Evolutionary conservation across 805 yeast genomes (phyloP).

Genomic region (Candida anglica): DNA sequence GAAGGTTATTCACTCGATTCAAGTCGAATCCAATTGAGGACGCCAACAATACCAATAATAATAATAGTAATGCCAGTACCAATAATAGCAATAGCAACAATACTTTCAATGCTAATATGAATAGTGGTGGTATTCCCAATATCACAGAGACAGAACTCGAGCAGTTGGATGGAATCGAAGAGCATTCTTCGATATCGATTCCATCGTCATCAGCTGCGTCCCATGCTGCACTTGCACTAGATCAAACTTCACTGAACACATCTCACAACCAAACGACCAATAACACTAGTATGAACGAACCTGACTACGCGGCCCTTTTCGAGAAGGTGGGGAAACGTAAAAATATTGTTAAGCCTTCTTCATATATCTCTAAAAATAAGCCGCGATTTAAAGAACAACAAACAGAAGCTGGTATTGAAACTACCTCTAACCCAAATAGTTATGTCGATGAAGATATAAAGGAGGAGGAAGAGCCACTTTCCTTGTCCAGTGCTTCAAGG

Average conservation of each 20-base stretch:
- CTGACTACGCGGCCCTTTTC: constrained; percentile 42
- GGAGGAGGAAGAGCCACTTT: background rate
- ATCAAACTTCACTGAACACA: constrained; percentile 12
- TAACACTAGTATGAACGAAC: constrained; percentile 17
- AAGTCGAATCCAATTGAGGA: constrained; percentile 15
- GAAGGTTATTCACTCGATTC: constrained; percentile 37
- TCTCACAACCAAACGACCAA: constrained; percentile 8
- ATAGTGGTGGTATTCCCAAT: too few species aligned
- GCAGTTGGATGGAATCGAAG: background rate
- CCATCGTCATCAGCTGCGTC: background rate
- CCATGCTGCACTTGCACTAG: constrained; percentile 5
- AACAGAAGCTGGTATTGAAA: background rate
- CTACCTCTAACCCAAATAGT: background rate
- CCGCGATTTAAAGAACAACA: constrained; percentile 9
- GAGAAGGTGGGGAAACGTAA: constrained; percentile 40
- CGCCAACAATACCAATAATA: constrained; percentile 1
- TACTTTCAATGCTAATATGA: background rate
- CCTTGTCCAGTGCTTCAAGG: background rate
- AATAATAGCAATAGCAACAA: background rate
- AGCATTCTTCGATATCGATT: background rate
- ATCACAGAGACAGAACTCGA: background rate
- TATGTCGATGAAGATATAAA: background rate
- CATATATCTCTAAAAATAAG: constrained; percentile 22
- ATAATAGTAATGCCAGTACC: background rate
- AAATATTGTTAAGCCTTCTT: constrained; percentile 18